phyloP scores from a whole-genome alignment of 129 eudicot genomes.

The Gnaphalium uliginosum region DNA sequence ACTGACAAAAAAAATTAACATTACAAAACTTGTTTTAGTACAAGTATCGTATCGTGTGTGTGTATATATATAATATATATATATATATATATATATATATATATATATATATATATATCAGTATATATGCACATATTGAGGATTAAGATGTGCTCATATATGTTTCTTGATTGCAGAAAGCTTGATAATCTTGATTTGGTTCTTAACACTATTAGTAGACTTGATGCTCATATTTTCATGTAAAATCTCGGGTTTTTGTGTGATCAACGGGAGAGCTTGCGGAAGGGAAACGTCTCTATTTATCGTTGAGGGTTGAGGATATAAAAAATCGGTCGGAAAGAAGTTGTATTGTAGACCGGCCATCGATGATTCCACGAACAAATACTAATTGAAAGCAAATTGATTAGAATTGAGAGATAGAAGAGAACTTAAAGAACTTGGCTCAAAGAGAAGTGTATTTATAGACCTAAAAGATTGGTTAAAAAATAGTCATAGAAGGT shows the following conservation, averaged over 20 bases:
- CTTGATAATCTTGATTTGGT: slow-evolving; percentile 30
- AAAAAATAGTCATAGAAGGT: background rate
- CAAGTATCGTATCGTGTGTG: background rate
- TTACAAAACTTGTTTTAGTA: slow-evolving; percentile 6
- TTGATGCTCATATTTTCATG: slow-evolving; percentile 18
- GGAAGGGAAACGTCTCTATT: slow-evolving; percentile 8
- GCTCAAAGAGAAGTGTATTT: background rate
- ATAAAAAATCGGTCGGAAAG: slow-evolving; percentile 45
- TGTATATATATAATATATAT: background rate
- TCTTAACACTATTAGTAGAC: slow-evolving; percentile 13
- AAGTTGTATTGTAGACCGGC: slow-evolving; percentile 48
- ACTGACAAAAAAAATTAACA: background rate
- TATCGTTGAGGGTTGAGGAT: slow-evolving; percentile 27
- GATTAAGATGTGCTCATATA: slow-evolving; percentile 17
- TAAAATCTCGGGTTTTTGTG: slow-evolving; percentile 17
- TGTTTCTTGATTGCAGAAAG: slow-evolving; percentile 15
- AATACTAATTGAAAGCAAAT: slow-evolving; percentile 3
- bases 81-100: too few relatives aligned
- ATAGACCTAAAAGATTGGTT: background rate
- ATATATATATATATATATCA: too few relatives aligned
- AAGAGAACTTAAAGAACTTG: slow-evolving; percentile 18
- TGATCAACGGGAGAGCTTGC: slow-evolving; percentile 25
- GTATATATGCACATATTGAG: background rate
- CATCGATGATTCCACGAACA: slow-evolving; percentile 18
- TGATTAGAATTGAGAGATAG: slow-evolving; percentile 9